Base-by-base conservation (phyloP, 169 alveolate species). In the Neospora caninum region DNA sequence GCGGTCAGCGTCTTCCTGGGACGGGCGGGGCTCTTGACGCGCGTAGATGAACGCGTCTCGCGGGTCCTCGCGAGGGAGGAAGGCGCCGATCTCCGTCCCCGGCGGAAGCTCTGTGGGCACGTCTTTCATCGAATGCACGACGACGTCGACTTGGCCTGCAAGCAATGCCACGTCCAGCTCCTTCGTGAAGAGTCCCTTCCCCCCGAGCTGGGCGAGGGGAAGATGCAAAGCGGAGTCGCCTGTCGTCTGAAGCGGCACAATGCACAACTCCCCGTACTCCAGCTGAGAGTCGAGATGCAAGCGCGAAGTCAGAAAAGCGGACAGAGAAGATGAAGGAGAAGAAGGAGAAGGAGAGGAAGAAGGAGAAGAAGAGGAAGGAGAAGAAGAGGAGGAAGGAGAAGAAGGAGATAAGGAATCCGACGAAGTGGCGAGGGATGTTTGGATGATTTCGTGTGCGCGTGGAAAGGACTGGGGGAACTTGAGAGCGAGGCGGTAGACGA, bases 111-210 rank as follows among this genome's bases (percentile, higher is more conserved):
- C 22, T 36, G 80, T 36, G 31, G 88, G 69, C 9, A 80, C 91
- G 45, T 88, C 95, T 91, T 95, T 95, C 70, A 94, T 88, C 83
- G 96, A 94, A 91, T 95, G 97, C 13, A 95, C 97, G 54, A 95
- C 94, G 88, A 94, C 70, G 80, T 95, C 96, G 39, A 93, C 93
- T 86, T 92, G 31, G 73, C 87, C 67, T 45, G 88, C 41, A 67
- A 92, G 94, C 73, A 95, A 78, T 18, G 95, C 97, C 70, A 92
- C 94, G 67, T 95, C 97, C 31, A 95, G 92, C 39, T 95, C 97
- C 70, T 95, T 94, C 6, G 96, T 95, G 93, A 95, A 95, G 69
- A 95, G 94, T 13, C 97, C 97, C 80, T 95, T 95, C 83, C 97
- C 97, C 2, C 97, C 97, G 45, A 94, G 70, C 95, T 88, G 94